phyloP scores from a whole-genome alignment of 495 filamentous ascomycete species.

The Daldinia decipiens region DNA sequence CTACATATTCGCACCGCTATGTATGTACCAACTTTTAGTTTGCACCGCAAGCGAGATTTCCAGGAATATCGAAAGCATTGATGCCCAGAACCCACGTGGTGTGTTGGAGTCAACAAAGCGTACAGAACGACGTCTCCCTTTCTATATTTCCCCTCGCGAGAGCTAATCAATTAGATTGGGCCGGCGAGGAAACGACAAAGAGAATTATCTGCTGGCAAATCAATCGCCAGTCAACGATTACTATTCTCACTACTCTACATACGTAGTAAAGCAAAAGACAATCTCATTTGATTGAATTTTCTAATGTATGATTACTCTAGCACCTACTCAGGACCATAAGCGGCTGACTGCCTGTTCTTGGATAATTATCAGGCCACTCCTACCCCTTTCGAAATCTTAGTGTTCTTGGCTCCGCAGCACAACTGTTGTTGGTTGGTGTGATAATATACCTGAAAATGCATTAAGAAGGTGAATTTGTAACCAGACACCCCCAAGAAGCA shows the following conservation, averaged over 20 bases:
- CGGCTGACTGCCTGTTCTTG: conserved; percentile 25
- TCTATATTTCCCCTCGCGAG: neutral
- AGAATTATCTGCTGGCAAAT: neutral
- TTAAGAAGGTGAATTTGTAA: neutral
- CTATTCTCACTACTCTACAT: neutral
- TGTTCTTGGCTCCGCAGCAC: conserved; percentile 34
- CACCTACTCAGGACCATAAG: conserved; percentile 1
- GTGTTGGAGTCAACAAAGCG: neutral
- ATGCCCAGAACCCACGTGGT: neutral
- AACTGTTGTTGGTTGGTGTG: conserved; percentile 6
- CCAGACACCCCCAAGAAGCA: neutral
- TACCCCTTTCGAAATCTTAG: conserved; percentile 32
- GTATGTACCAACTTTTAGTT: neutral
- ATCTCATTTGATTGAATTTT: neutral
- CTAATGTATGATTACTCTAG: neutral
- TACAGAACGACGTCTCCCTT: neutral
- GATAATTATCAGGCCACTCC: conserved; percentile 28
- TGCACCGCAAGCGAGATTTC: neutral
- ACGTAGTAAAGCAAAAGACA: no score
- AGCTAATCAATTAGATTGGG: neutral
- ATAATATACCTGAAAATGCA: neutral
- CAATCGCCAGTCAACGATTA: neutral
- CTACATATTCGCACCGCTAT: neutral
- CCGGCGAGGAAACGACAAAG: neutral
- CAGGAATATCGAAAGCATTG: neutral